A percentile compares a stretch with the other conserved stretches of the same genome.
phyloP scores from a whole-genome alignment of 2,329 filamentous ascomycete genomes.

The Onygenales sp. region DNA sequence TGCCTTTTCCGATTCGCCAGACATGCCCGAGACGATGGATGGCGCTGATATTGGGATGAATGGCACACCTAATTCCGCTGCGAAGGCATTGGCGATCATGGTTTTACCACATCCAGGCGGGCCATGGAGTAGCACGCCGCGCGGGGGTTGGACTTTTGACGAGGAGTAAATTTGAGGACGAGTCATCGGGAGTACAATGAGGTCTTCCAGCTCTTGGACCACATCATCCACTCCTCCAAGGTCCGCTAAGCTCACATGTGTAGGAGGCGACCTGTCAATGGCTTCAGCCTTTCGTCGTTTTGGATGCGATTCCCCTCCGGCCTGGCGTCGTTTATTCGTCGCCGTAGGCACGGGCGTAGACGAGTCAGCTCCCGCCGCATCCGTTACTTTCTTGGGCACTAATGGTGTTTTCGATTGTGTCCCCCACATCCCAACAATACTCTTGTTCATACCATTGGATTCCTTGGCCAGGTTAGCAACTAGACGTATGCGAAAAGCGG shows the following conservation, averaged over 20 bases:
- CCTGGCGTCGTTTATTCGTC: constrained; percentile 45
- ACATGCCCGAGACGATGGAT: constrained; percentile 76
- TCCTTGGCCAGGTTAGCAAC: constrained; percentile 29
- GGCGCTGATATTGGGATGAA: constrained; percentile 77
- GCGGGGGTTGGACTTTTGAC: constrained; percentile 59
- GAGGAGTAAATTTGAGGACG: constrained; percentile 56
- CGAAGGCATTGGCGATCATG: constrained; percentile 70
- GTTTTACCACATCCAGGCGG: constrained; percentile 84
- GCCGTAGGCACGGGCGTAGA: constrained; percentile 18
- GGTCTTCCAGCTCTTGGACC: constrained; percentile 57
- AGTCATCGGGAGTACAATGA: constrained; percentile 64
- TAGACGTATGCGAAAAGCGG: not conserved
- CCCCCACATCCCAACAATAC: constrained; percentile 52
- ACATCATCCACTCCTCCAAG: constrained; percentile 69
- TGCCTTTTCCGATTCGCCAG: constrained; percentile 80
- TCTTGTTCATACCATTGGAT: constrained; percentile 57
- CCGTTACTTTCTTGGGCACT: constrained; percentile 18
- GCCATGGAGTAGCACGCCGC: constrained; percentile 69
- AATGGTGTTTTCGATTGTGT: constrained; percentile 25
- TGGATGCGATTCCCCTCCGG: constrained; percentile 55
- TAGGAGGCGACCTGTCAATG: constrained; percentile 55
- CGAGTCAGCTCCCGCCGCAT: constrained; percentile 17
- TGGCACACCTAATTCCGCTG: constrained; percentile 63
- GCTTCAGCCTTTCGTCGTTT: constrained; percentile 56
- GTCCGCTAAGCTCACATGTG: constrained; percentile 58